These are phyloP conservation scores for Agastache rugosa DNA, from an alignment of 257 asterid genomes.

Conservation along the genomic window DNA sequence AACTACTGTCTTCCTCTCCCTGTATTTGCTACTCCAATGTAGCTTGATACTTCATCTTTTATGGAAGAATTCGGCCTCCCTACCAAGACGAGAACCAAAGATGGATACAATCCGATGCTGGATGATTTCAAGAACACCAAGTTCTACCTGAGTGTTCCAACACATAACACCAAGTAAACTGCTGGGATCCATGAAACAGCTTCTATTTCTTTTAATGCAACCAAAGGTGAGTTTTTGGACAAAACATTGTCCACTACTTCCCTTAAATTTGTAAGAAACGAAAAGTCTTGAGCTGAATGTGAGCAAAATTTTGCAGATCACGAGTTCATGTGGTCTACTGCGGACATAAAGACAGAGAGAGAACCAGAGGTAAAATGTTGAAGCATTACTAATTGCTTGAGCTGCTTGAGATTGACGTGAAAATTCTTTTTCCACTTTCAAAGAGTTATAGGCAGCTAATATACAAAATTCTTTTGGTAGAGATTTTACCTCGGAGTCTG, in stretches of 20 bases:
- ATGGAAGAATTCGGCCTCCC: conserved; percentile 99
- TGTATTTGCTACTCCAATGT: conserved; percentile 28
- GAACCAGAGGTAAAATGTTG: conserved; percentile 1
- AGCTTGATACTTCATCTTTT: conserved; percentile 92
- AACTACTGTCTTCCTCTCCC: conserved; percentile 19
- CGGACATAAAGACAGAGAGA: neutral
- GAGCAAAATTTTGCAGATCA: neutral
- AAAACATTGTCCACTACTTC: neutral
- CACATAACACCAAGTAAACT: conserved; percentile 77
- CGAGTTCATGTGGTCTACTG: neutral
- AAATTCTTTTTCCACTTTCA: neutral
- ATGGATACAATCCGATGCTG: conserved; percentile 93
- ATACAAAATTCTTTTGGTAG: too few relatives aligned
- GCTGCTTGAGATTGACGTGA: conserved; percentile 6
- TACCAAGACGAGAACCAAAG: conserved; percentile 84
- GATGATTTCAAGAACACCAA: conserved; percentile 98
- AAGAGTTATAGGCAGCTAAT: neutral
- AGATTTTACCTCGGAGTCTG: neutral
- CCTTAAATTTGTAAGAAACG: neutral
- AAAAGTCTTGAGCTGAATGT: neutral
- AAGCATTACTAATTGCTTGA: neutral
- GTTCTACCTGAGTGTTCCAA: conserved; percentile 91
- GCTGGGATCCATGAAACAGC: neutral
- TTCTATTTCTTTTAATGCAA: neutral
- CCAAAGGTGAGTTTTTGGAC: conserved; percentile 10